Evolutionary conservation across 768 basidiomycete species (phyloP), one percentile per base, ranked within the genome.

Genomic region (Tylopilus subfusipes): DNA sequence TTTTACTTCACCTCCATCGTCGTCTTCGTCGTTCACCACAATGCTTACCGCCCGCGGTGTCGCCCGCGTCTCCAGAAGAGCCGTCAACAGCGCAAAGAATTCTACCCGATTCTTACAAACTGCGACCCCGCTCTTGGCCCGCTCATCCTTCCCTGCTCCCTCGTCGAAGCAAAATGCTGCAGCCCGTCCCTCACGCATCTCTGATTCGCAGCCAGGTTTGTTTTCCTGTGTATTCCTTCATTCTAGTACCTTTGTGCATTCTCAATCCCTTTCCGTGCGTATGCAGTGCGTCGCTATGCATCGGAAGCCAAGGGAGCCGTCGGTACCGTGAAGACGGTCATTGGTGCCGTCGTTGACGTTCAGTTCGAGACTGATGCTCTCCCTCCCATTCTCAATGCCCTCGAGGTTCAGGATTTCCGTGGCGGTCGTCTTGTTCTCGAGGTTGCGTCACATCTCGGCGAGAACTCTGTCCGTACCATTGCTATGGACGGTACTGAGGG

Each of bases 401-500:
- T 99, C 64, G 97, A 99, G 78, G 95, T 99, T 53, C 88, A 93
- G 73, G 85, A 87, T 71, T 93, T 94, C 82, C 79, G 80, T 58
- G 94, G 94, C 70, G 93, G 93, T 73, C 92, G 94, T 73, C 90
- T 99, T 72, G 97, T 99, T 66, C 92, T 99, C 60, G 97, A 99
- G 78, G 97, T 99, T 68, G 91, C 97, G 60, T 93, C 94, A 57
- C 97, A 99, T 73, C 81, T 99, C 53, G 97, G 97, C 73, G 97
- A 98, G 80, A 98, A 98, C 83, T 90, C 94, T 24, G 94, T 97
- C 73, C 92, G 97, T 68, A 96, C 93, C 75, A 99, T 99, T 83
- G 97, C 97, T 68, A 99, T 99, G 97, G 97, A 98, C 71, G 95
- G 96, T 87, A 99, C 97, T 50, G 97, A 97, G 76, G 97, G 97